Conservation (phyloP, 306 rosid species). For the Prunus armeniaca region DNA sequence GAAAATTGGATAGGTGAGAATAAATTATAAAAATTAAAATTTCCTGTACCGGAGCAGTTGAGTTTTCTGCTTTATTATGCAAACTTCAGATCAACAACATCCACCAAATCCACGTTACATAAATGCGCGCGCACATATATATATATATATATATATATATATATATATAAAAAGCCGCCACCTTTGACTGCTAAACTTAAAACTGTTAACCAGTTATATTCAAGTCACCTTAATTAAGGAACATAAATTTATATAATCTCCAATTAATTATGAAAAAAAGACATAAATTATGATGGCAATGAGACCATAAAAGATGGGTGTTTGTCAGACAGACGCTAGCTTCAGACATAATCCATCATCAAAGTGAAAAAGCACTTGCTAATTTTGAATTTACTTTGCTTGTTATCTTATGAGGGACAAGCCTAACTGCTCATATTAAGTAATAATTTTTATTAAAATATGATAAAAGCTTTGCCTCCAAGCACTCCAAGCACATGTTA, state of each 20-base stretch:
- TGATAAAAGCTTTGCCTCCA: slow-evolving; percentile 5
- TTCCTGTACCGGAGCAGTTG: slow-evolving; percentile 5
- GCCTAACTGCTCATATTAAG: slow-evolving; percentile 33
- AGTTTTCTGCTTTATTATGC: not conserved
- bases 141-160: not conserved
- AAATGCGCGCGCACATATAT: no score
- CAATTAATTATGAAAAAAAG: not conserved
- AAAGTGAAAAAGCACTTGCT: not conserved
- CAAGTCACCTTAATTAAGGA: not conserved
- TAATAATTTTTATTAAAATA: slow-evolving; percentile 14
- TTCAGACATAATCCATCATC: slow-evolving; percentile 2
- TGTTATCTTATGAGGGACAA: slow-evolving; percentile 10
- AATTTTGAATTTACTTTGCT: slow-evolving; percentile 7
- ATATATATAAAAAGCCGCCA: not conserved
- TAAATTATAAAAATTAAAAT: not conserved
- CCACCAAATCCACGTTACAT: slow-evolving; percentile 9
- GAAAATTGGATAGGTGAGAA: not conserved
- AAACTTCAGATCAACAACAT: not conserved
- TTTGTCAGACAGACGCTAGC: not conserved
- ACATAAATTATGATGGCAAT: not conserved
- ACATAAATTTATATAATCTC: not conserved
- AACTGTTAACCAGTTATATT: not conserved
- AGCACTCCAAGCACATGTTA: slow-evolving; percentile 36
- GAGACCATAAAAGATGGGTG: not conserved
- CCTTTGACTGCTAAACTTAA: not conserved